Base-by-base conservation (phyloP, 2,329 filamentous ascomycete species). In the Pestalotiopsis sp. region DNA sequence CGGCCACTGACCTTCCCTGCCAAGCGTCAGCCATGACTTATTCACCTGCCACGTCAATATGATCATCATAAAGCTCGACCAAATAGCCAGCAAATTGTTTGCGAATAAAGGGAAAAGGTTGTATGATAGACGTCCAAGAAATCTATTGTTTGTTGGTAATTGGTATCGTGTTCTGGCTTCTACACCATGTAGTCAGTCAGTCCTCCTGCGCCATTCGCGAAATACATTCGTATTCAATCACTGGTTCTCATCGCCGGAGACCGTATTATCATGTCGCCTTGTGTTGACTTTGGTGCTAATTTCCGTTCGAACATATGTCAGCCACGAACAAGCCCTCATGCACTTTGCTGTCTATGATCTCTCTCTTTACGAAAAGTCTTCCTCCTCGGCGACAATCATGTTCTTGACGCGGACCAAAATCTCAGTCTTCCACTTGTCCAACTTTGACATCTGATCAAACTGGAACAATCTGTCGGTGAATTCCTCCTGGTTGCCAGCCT, bases 391-490 rank as follows among this genome's bases (percentile, higher is more conserved):
- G 81, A 95, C 91, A 74, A 97, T 97, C 66, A 85, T 85, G 75
- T 91, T 90, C 90, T 98, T 98, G 75, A 98, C 87, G 73, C 90
- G 88, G 76, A 97, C 82, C 70, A 97, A 80, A 68, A 97, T 83
- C 39, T 91, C 93, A 64, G 93, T 97, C 91, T 98, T 97, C 95
- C 95, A 98, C 84, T 95, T 96, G 78, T 98, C 94, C 76, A 98
- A 83, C 85, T 96, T 96, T 82, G 91, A 96, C 82, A 97, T 86
- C 83, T 97, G 93, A 79, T 98, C 94, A 77, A 89, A 98, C 78
- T 95, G 90, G 84, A 92, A 97, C 71, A 96, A 81, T 79, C 94
- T 94, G 76, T 97, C 93, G 24, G 91, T 88, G 75, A 97, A 98
- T 69, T 86, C 85, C 74, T 97, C 94, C 78, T 92, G 91, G 75